These are phyloP conservation scores for Agrocybe pediades DNA, from an alignment of 768 basidiomycete genomes.

Conservation along the genomic window DNA sequence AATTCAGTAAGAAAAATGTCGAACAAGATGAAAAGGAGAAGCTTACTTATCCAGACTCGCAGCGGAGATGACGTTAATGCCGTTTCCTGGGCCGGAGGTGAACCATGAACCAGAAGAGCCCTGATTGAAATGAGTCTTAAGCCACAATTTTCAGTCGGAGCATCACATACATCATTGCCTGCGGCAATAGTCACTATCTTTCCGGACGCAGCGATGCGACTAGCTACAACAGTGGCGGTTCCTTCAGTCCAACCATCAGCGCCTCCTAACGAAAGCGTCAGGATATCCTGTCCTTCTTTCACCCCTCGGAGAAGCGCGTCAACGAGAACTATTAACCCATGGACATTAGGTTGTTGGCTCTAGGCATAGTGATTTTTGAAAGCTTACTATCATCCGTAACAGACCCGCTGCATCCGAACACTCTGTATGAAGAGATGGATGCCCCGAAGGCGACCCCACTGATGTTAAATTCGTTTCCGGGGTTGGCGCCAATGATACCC, in stretches of 20 bases:
- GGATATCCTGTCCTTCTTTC: constrained; percentile 58
- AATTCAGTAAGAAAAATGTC: not conserved
- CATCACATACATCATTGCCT: constrained; percentile 46
- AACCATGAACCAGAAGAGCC: constrained; percentile 66
- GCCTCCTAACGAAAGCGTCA: constrained; percentile 69
- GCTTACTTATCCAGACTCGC: constrained; percentile 55
- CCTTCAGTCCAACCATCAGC: constrained; percentile 66
- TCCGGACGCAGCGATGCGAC: constrained; percentile 56
- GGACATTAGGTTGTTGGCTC: not conserved
- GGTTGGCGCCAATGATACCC: constrained; percentile 66
- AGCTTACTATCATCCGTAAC: constrained; percentile 53
- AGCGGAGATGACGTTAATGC: constrained; percentile 56
- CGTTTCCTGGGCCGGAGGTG: constrained; percentile 53
- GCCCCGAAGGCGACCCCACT: constrained; percentile 71
- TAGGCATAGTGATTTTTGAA: not conserved
- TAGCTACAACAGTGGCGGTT: constrained; percentile 54
- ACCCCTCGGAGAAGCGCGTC: constrained; percentile 54
- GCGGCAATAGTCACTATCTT: constrained; percentile 66
- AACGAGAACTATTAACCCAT: constrained; percentile 30
- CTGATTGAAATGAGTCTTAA: constrained; percentile 19
- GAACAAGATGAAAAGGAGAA: not conserved
- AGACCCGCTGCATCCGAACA: constrained; percentile 60
- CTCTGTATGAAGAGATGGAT: constrained; percentile 52
- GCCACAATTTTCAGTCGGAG: not conserved
- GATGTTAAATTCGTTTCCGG: constrained; percentile 63